phyloP scores from a whole-genome alignment of 2,329 filamentous ascomycete genomes.

The Arachnopeziza araneosa region DNA sequence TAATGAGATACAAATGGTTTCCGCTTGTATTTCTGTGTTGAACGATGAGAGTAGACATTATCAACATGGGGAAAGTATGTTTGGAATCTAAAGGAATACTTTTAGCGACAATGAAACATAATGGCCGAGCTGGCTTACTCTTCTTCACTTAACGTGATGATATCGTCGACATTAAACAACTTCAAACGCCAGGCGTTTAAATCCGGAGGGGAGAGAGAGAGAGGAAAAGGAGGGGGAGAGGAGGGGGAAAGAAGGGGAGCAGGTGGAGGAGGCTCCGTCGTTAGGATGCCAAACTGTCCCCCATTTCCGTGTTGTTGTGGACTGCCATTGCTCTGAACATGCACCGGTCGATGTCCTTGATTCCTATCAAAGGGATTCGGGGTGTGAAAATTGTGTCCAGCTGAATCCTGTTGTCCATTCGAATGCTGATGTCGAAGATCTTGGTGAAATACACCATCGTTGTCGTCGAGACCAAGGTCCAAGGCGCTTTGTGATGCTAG shows the following conservation, averaged over 20 bases:
- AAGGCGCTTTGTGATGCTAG: constrained; percentile 34
- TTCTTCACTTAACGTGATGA: constrained; percentile 66
- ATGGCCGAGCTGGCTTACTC: constrained; percentile 47
- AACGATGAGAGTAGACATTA: constrained; percentile 80
- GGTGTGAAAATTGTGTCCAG: constrained; percentile 25
- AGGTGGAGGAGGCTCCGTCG: constrained; percentile 31
- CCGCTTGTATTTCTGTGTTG: constrained; percentile 74
- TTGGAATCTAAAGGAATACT: constrained; percentile 51
- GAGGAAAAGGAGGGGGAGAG: too few species aligned
- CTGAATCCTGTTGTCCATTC: constrained; percentile 32
- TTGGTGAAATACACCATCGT: constrained; percentile 35
- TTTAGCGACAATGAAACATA: background rate
- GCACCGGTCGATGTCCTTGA: constrained; percentile 27
- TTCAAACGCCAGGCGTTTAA: constrained; percentile 64
- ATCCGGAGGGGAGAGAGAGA: too few species aligned
- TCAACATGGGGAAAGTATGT: constrained; percentile 80
- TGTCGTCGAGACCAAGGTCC: constrained; percentile 36
- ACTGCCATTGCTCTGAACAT: constrained; percentile 25
- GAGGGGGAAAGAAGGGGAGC: too few species aligned
- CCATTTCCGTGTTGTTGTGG: constrained; percentile 33
- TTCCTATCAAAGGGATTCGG: constrained; percentile 33
- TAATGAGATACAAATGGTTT: constrained; percentile 81
- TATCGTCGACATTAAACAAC: constrained; percentile 70
- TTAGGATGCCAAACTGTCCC: constrained; percentile 44
- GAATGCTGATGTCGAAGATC: constrained; percentile 33